Conservation (phyloP, 768 basidiomycete genomes). For the Lentinula raphanica region DNA sequence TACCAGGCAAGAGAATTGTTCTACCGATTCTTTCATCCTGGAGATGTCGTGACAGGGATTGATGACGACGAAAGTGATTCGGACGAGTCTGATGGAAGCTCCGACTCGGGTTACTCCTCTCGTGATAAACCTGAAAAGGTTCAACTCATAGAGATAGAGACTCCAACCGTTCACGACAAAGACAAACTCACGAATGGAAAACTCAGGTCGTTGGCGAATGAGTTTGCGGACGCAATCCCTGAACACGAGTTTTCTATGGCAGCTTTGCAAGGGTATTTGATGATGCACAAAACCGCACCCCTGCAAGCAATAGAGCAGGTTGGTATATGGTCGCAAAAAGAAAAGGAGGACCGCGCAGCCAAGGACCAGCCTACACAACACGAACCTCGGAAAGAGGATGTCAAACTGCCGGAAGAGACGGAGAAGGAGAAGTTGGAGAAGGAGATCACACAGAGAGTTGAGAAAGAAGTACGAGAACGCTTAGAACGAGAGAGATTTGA, state of each 20-base stretch:
- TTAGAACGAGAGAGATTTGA: neutral
- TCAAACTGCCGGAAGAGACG: too few relatives aligned
- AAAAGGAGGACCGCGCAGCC: slow-evolving; percentile 8
- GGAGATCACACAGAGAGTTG: neutral
- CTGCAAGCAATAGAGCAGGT: slow-evolving; percentile 34
- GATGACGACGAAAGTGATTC: slow-evolving; percentile 10
- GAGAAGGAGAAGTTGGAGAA: neutral
- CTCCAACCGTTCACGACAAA: slow-evolving; percentile 15
- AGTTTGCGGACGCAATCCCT: slow-evolving; percentile 51
- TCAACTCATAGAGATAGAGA: neutral
- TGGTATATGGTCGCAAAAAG: slow-evolving; percentile 34
- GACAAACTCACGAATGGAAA: slow-evolving; percentile 36
- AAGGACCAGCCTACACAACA: neutral
- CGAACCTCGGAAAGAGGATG: neutral
- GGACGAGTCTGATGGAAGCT: neutral
- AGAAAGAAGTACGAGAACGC: slow-evolving; percentile 6
- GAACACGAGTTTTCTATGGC: slow-evolving; percentile 47
- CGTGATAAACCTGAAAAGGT: neutral
- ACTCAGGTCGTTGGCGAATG: slow-evolving; percentile 42
- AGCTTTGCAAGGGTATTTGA: slow-evolving; percentile 42
- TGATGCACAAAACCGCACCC: slow-evolving; percentile 48
- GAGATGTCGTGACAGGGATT: slow-evolving; percentile 19
- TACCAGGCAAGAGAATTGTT: slow-evolving; percentile 66
- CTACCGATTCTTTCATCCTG: slow-evolving; percentile 59
- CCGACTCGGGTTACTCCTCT: slow-evolving; percentile 15